Evolutionary conservation across 495 filamentous ascomycete genomes (phyloP), one percentile per base, ranked within the genome.

Genomic region (Glutinoglossum americanum): DNA sequence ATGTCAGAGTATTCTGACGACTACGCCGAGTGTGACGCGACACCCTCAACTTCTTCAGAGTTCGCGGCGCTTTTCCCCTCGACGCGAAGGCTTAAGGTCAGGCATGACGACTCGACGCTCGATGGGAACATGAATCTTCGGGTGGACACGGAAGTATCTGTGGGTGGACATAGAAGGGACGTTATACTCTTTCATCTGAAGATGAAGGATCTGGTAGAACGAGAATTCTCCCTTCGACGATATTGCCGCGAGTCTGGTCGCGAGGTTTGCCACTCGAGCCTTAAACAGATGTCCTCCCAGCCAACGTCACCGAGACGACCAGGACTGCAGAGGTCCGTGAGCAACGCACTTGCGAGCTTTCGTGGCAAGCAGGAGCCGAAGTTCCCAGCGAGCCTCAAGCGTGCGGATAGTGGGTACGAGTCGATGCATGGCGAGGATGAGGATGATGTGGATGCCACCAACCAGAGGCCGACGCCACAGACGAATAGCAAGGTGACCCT

Each of bases 111-210:
- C 69, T 76, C 85, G 37, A 94, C 92, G 3, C 67, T 82, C 19
- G 92, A 98, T 68, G 90, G 92, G 21, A 95, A 97, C 74, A 94
- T 96, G 92, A 95, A 96, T 66, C 75, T 98, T 56, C 82, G 89
- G 45, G 76, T 98, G 54, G 89, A 96, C 66, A 88, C 88, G 17
- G 73, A 83, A 57, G 77, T 87, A 44, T 70, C 72, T 35, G 71
- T 69, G 6, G 62, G 71, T 13, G 80, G 79, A 55, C 71, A 70
- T 41, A 75, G 70, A 63, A 79, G 78, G 61, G 79, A 81, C 54
- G 77, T 94, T 41, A 92, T 85, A 48, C 80, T 98, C 45, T 97
- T 96, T 69, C 89, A 98, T 69, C 74, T 97, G 45, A 84, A 89
- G 60, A 95, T 98, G 89, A 82, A 95, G 64, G 90, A 96, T 68